phyloP scores from a whole-genome alignment of 2,329 filamentous ascomycete genomes.

The Colletotrichum sp. region DNA sequence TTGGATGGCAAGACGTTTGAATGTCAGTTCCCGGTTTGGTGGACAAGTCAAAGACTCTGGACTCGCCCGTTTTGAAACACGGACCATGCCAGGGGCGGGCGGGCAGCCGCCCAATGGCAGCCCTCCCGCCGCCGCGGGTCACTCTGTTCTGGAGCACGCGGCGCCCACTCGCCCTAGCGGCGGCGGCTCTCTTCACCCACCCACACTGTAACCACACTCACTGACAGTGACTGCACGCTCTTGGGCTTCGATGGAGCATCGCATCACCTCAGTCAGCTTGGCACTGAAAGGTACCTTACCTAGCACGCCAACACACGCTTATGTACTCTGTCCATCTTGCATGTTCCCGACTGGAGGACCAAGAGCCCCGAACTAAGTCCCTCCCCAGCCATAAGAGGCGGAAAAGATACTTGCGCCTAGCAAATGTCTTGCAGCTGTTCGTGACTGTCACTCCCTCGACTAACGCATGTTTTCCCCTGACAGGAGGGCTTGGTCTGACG shows the following conservation, averaged over 20 bases:
- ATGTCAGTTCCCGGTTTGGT: background rate
- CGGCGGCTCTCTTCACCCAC: background rate
- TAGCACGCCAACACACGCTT: background rate
- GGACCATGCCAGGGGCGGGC: constrained; percentile 13
- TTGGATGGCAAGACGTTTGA: constrained; percentile 3
- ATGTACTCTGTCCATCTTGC: background rate
- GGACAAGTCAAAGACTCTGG: constrained; percentile 8
- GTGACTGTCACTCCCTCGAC: background rate
- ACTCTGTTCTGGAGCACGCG: constrained; percentile 15
- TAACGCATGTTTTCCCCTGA: constrained; percentile 10
- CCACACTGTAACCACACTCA: background rate
- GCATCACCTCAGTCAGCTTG: background rate
- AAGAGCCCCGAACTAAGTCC: background rate
- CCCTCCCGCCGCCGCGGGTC: constrained; percentile 5
- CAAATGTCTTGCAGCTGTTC: background rate
- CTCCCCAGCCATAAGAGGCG: background rate
- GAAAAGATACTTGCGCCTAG: background rate
- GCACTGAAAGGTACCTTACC: background rate
- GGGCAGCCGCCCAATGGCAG: constrained; percentile 10
- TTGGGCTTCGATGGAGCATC: background rate
- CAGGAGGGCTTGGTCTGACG: background rate
- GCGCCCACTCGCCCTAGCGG: constrained; percentile 8
- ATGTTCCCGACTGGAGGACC: background rate
- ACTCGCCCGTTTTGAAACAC: constrained; percentile 16
- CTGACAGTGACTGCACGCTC: background rate